A percentile compares a stretch with the other conserved stretches of the same genome.
Evolutionary conservation across 768 basidiomycete species (phyloP).

Genomic region (Phaeolepiota aurea): DNA sequence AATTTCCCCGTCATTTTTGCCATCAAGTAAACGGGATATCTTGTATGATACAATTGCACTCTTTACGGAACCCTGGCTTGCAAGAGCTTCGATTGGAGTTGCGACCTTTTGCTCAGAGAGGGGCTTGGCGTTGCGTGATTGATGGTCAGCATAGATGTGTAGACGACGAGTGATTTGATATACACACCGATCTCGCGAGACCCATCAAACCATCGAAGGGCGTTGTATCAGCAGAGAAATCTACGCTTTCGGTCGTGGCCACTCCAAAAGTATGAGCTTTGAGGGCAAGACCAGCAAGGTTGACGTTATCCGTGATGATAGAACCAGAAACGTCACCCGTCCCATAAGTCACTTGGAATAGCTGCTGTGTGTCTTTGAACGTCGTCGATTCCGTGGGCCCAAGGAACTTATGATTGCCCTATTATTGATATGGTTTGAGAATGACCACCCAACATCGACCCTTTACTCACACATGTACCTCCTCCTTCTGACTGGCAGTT

Average conservation of each 20-base stretch:
- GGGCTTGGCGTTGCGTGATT: slow-evolving; percentile 19
- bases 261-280: slow-evolving; percentile 61
- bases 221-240: slow-evolving; percentile 37
- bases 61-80: slow-evolving; percentile 43
- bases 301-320: slow-evolving; percentile 55
- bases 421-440: background rate
- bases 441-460: background rate
- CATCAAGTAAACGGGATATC: slow-evolving; percentile 65
- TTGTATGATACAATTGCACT: slow-evolving; percentile 73
- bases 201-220: slow-evolving; percentile 76
- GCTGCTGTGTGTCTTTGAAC: slow-evolving; percentile 42
- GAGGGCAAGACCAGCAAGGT: slow-evolving; percentile 54
- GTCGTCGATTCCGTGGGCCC: slow-evolving; percentile 52
- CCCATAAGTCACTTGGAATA: slow-evolving; percentile 62
- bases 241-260: slow-evolving; percentile 45
- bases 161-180: no score
- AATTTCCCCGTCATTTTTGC: slow-evolving; percentile 68
- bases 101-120: slow-evolving; percentile 56
- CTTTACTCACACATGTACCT: slow-evolving; percentile 31
- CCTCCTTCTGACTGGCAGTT: slow-evolving; percentile 36
- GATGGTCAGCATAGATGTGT: no score
- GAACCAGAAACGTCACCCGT: slow-evolving; percentile 60
- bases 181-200: slow-evolving; percentile 60
- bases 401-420: slow-evolving; percentile 53
- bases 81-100: slow-evolving; percentile 71